phyloP scores from a whole-genome alignment of 106 monocot species.

The Gastrodia elata region DNA sequence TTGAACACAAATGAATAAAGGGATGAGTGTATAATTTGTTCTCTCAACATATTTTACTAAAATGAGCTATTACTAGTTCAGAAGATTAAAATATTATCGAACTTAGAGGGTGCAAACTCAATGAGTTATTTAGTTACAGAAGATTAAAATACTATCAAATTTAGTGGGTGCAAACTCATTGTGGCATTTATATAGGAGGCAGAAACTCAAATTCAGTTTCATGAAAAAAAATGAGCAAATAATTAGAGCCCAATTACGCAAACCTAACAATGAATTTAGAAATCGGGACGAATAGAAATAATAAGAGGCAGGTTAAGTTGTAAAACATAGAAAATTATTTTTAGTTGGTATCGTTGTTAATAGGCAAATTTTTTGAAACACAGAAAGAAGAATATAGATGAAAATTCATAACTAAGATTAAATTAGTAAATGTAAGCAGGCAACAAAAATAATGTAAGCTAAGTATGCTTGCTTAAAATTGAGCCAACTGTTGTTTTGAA shows the following conservation, averaged over 20 bases:
- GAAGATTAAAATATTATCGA: neutral
- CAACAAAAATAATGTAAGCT: no score
- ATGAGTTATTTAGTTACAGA: neutral
- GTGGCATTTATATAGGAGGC: neutral
- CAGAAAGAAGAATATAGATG: neutral
- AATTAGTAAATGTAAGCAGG: no score
- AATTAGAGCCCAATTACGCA: neutral
- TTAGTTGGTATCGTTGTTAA: no score
- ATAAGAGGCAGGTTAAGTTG: neutral
- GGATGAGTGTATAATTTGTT: neutral
- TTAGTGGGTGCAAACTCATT: neutral
- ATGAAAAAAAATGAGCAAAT: neutral
- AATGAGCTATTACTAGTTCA: neutral
- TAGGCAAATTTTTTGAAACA: no score
- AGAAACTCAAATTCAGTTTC: neutral
- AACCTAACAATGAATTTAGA: neutral
- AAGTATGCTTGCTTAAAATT: no score
- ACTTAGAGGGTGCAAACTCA: neutral
- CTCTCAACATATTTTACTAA: neutral
- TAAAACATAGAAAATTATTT: neutral
- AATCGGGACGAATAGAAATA: neutral
- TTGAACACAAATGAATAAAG: neutral
- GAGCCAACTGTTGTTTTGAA: no score
- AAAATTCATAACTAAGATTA: slow-evolving; percentile 1
- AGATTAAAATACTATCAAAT: neutral